Conservation (phyloP, 2,329 filamentous ascomycete species). For the Cadophora luteo-olivacea region DNA sequence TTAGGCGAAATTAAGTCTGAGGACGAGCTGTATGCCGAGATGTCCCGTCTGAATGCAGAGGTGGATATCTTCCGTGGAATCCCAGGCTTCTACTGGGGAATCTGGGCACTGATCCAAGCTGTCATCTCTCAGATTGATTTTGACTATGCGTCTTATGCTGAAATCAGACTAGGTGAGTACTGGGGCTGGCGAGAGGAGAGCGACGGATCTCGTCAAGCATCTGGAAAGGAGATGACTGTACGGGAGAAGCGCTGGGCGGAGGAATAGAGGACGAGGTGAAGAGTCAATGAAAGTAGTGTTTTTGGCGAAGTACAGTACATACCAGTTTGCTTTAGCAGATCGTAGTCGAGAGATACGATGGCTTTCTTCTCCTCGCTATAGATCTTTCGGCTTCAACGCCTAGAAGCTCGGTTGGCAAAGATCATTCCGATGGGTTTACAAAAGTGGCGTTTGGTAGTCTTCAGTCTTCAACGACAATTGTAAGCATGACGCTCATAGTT, state of each 20-base stretch:
- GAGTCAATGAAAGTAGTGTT: background rate
- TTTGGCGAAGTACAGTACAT: constrained; percentile 17
- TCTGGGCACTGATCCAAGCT: constrained; percentile 95
- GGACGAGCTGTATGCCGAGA: constrained; percentile 63
- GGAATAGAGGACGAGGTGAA: constrained; percentile 22
- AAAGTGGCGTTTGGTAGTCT: constrained; percentile 14
- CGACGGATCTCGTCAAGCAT: constrained; percentile 63
- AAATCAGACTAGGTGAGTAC: constrained; percentile 86
- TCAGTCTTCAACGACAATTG: constrained; percentile 24
- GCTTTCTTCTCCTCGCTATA: background rate
- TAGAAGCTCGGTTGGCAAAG: constrained; percentile 13
- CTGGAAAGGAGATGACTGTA: constrained; percentile 68
- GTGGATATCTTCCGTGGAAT: constrained; percentile 88
- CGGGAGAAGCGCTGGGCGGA: constrained; percentile 78
- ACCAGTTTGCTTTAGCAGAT: constrained; percentile 26
- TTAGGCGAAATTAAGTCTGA: constrained; percentile 49
- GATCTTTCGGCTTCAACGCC: constrained; percentile 30
- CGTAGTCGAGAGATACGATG: constrained; percentile 14
- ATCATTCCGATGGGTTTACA: background rate
- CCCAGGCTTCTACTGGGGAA: constrained; percentile 90
- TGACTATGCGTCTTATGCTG: constrained; percentile 92
- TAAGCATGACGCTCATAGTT: constrained; percentile 1
- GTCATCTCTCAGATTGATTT: constrained; percentile 96
- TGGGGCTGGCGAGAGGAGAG: constrained; percentile 86
- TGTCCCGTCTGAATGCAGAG: constrained; percentile 74